Evolutionary conservation across 768 basidiomycete species (phyloP), one percentile per base, ranked within the genome.

Genomic region (Pholiota molesta): DNA sequence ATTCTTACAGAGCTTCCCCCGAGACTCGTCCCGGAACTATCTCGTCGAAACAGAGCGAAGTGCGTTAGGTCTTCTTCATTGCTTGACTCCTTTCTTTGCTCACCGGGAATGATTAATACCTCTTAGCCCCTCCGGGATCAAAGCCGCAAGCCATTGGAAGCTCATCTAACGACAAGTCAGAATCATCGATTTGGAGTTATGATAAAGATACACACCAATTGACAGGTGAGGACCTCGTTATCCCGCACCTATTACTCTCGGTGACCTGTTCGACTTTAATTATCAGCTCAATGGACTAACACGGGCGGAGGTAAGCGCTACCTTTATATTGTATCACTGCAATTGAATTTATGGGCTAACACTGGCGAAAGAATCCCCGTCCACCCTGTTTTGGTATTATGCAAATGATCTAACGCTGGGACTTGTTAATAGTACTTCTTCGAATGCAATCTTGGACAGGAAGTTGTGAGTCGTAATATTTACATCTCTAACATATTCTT

Each of bases 381-480:
- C n/a, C n/a, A 45, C 26, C 14, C 31, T 29, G n/a, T 42, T 57
- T 28, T 57, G 55, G 55, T 44, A 42, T 57, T 29, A 57, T 26
- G 19, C 13, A 16, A 6, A 28, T 8, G 42, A 44, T 11, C 16
- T 17, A 16, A 17, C 28, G 17, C 11, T 57, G 23, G 39, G 39
- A 5, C 23, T 44, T 7, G 55, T 57, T 19, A 45, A 45, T 40
- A 14, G 9, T 19, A 57, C 55, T 29, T 57, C 55, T 37, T 45
- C 42, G n/a, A 37, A 57, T 31, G 16, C 55, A 57, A 29, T 19
- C 55, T 57, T 28, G 55, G 55, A 13, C 39, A 31, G 5, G 55
- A 57, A 44, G 55, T 57, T 40, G 55, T 57, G 28, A 57, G 55
- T 57, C 39, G 16, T n/a, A 26, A 7, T 40, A 44, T 39, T 16